phyloP scores from a whole-genome alignment of 345 rosid species.

The Aethionema arabicum region DNA sequence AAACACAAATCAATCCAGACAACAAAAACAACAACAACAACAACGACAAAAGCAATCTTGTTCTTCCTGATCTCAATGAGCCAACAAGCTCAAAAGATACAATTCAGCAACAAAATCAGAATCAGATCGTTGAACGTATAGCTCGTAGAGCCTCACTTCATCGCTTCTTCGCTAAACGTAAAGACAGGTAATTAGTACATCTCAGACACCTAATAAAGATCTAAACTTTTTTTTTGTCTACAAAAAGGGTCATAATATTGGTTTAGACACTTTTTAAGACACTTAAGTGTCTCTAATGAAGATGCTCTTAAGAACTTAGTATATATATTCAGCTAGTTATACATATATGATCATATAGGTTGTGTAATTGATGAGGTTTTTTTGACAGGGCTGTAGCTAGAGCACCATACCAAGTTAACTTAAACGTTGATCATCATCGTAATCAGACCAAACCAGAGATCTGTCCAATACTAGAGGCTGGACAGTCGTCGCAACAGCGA shows the following conservation, averaged over 20 bases:
- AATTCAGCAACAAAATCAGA: conserved; percentile 16
- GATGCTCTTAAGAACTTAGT: too few species aligned
- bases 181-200: conserved; percentile 55
- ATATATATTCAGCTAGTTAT: too few species aligned
- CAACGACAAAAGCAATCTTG: conserved; percentile 22
- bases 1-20: background rate
- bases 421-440: conserved; percentile 19
- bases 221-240: too few species aligned
- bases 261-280: too few species aligned
- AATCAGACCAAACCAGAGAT: conserved; percentile 34
- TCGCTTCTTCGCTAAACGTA: conserved; percentile 69
- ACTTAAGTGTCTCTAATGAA: too few species aligned
- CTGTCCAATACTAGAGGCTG: conserved; percentile 31
- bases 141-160: conserved; percentile 68
- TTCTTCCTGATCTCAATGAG: conserved; percentile 44
- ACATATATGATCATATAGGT: background rate
- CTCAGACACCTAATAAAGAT: background rate
- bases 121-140: conserved; percentile 37
- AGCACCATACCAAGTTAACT: conserved; percentile 64
- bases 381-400: conserved; percentile 48
- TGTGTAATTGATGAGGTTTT: background rate
- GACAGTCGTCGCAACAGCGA: conserved; percentile 29
- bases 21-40: conserved; percentile 13
- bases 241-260: too few species aligned
- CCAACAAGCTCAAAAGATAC: conserved; percentile 26